Base-by-base conservation (phyloP, 2,329 filamentous ascomycete species). In the Xylaria sp. region DNA sequence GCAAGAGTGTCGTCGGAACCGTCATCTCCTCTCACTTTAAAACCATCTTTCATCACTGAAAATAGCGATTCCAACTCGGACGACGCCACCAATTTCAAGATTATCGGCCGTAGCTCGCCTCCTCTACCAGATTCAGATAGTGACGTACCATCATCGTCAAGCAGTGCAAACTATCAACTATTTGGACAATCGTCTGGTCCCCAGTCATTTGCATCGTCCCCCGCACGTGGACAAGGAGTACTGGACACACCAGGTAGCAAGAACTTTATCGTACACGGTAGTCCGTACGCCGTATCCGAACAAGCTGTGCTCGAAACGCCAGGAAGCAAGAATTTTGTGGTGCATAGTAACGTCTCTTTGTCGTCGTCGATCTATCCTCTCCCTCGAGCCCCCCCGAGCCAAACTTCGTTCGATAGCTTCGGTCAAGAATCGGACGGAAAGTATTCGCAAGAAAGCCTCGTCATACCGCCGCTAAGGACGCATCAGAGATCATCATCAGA, bases 391-490 rank as follows among this genome's bases (percentile, higher is more conserved):
- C 71, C 75, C 17, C 71, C 68, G 28, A 74, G 71, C 31, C 71
- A 74, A 74, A 79, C 63, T 36, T 81, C 82, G 31, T 75, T 77
- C 65, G 77, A 81, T 53, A 80, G 78, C 26, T 74, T 77, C 31
- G 69, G 75, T 6, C 78, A 73, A 26, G 74, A 75, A 40, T 70
- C 79, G 1, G 81, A 80, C 6, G 79, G 80, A 23, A 82, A 84
- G 64, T 90, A 86, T 74, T 90, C 89, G 0, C 87, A 87, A 70
- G 88, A 90, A 74, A 90, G 88, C 70, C 80, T 90, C 36, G 74
- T 87, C 13, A 86, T 90, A 15, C 81, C 86, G 9, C 88, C 88
- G 0, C 78, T 90, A 20, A 81, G 83, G 54, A 83, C 86, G 9
- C 78, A 78, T 62, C 83, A 81, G 73, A 81, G 82, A 71, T 80